Conservation (phyloP, 306 rosid genomes). For the Malus domestica region ASM211411v1 NC_041796.1:367001-367500, state of each 20-base stretch:
- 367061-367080: constrained; percentile 73
- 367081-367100: constrained; percentile 39
- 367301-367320: constrained; percentile 29
- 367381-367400: constrained; percentile 74
- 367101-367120: neutral
- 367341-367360: constrained; percentile 77
- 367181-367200: constrained; percentile 74
- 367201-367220: constrained; percentile 56
- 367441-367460: neutral
- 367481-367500: neutral
- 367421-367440: constrained; percentile 25
- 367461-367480: too few species aligned
- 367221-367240: constrained; percentile 46
- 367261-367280: constrained; percentile 19
- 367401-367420: constrained; percentile 52
- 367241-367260: constrained; percentile 12
- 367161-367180: neutral
- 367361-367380: constrained; percentile 49
- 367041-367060: constrained; percentile 70
- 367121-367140: neutral
- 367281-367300: constrained; percentile 40
- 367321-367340: constrained; percentile 67
- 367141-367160: neutral
- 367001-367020: constrained; percentile 22
- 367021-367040: constrained; percentile 45